Evolutionary conservation across 2,329 filamentous ascomycete genomes (phyloP).

Genomic region (Trichophyton benhamiae): DNA sequence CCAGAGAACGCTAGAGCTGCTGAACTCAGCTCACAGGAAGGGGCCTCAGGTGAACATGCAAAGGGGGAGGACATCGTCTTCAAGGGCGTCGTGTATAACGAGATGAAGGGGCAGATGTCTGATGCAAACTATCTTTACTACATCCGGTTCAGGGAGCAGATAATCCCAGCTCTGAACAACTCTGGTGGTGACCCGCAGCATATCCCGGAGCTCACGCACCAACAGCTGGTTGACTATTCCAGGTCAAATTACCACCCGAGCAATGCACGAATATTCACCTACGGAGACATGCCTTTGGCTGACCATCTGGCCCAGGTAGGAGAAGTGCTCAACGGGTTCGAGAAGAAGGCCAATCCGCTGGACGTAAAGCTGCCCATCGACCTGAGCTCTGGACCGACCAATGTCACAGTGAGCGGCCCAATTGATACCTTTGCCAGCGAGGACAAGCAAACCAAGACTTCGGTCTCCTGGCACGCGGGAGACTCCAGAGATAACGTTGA

Average conservation of each 20-base stretch:
- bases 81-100: slow-evolving; percentile 97
- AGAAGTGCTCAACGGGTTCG: slow-evolving; percentile 59
- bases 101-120: slow-evolving; percentile 99
- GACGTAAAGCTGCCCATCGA: slow-evolving; percentile 66
- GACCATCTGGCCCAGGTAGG: slow-evolving; percentile 73
- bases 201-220: slow-evolving; percentile 88
- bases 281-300: slow-evolving; percentile 77
- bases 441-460: slow-evolving; percentile 86
- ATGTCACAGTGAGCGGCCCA: slow-evolving; percentile 64
- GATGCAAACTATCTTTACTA: slow-evolving; percentile 95
- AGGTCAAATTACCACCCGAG: slow-evolving; percentile 91
- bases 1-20: slow-evolving; percentile 65
- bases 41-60: slow-evolving; percentile 17
- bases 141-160: slow-evolving; percentile 85
- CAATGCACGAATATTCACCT: slow-evolving; percentile 91
- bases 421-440: slow-evolving; percentile 74
- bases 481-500: slow-evolving; percentile 73
- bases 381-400: slow-evolving; percentile 52
- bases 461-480: slow-evolving; percentile 81
- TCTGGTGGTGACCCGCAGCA: slow-evolving; percentile 92
- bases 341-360: slow-evolving; percentile 54
- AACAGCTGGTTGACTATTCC: slow-evolving; percentile 79
- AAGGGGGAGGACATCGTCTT: slow-evolving; percentile 51
- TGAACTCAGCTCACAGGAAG: slow-evolving; percentile 30
- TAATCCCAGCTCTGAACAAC: slow-evolving; percentile 90